Percentiles rank a stretch among this genome's conserved stretches.
Conservation (phyloP, 2,329 filamentous ascomycete genomes). For the Colletotrichum lentis region DNA sequence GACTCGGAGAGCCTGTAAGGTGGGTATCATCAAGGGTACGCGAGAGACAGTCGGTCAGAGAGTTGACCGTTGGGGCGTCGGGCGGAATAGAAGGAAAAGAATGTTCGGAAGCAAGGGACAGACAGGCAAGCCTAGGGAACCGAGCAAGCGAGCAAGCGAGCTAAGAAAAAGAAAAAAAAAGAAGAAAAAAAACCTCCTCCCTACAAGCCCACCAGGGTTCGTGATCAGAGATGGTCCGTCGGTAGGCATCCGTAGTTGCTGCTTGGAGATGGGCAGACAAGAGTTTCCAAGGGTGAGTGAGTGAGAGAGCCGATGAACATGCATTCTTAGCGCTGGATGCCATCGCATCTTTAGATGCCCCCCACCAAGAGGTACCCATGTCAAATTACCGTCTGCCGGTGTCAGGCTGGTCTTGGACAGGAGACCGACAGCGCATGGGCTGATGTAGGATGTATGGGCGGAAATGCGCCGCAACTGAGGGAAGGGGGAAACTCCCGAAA, state of each 20-base stretch:
- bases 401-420: constrained; percentile 27
- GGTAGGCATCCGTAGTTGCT: constrained; percentile 15
- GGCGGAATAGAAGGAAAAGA: constrained; percentile 34
- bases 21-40: constrained; percentile 16
- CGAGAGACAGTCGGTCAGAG: constrained; percentile 19
- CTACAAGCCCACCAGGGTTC: constrained; percentile 9
- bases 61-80: constrained; percentile 17
- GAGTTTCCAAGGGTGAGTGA: not conserved
- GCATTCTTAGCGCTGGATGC: constrained; percentile 19
- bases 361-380: constrained; percentile 15
- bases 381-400: constrained; percentile 30
- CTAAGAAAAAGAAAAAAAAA: not conserved
- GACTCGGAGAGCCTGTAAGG: constrained; percentile 27
- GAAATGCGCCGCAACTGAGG: constrained; percentile 24
- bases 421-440: constrained; percentile 31
- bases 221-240: constrained; percentile 30
- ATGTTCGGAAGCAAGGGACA: constrained; percentile 33
- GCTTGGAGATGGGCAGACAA: not conserved
- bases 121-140: not conserved
- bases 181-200: not conserved
- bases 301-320: constrained; percentile 7
- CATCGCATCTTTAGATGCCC: constrained; percentile 31
- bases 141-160: constrained; percentile 24
- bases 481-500: constrained; percentile 6
- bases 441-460: constrained; percentile 20